phyloP scores from a whole-genome alignment of 441 rosid genomes.

The Erysimum cheiri region DNA sequence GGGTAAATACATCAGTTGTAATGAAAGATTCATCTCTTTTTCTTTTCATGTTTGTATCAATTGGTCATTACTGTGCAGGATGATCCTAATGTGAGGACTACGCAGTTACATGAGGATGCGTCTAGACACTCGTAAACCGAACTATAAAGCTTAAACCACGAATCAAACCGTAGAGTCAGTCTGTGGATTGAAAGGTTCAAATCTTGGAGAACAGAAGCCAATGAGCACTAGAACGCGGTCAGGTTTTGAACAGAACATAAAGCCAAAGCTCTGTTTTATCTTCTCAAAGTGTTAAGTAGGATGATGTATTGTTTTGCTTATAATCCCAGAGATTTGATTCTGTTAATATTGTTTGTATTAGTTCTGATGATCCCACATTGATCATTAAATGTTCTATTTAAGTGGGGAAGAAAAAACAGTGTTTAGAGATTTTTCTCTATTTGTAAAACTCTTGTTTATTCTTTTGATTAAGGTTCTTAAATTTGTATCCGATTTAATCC shows the following conservation, averaged over 20 bases:
- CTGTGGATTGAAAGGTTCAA: constrained; percentile 24
- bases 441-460: constrained; percentile 33
- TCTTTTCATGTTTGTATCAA: constrained; percentile 5
- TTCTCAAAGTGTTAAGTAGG: constrained; percentile 36
- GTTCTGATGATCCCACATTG: constrained; percentile 21
- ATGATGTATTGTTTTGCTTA: constrained; percentile 36
- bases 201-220: constrained; percentile 24
- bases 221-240: not conserved
- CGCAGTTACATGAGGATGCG: constrained; percentile 77
- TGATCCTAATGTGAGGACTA: constrained; percentile 75
- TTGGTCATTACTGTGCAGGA: constrained; percentile 52
- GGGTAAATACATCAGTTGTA: constrained; percentile 51
- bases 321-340: constrained; percentile 21
- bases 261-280: constrained; percentile 22
- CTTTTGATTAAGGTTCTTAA: constrained; percentile 27
- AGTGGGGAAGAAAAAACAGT: constrained; percentile 23
- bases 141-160: not conserved
- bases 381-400: constrained; percentile 28
- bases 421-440: constrained; percentile 33
- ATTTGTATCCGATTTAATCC: constrained; percentile 7
- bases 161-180: constrained; percentile 12
- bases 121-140: constrained; percentile 64
- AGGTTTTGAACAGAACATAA: constrained; percentile 28
- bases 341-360: constrained; percentile 42
- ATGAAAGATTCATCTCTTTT: not conserved